Evolutionary conservation across 2,329 filamentous ascomycete genomes (phyloP).

Genomic region (Alternaria atra): DNA sequence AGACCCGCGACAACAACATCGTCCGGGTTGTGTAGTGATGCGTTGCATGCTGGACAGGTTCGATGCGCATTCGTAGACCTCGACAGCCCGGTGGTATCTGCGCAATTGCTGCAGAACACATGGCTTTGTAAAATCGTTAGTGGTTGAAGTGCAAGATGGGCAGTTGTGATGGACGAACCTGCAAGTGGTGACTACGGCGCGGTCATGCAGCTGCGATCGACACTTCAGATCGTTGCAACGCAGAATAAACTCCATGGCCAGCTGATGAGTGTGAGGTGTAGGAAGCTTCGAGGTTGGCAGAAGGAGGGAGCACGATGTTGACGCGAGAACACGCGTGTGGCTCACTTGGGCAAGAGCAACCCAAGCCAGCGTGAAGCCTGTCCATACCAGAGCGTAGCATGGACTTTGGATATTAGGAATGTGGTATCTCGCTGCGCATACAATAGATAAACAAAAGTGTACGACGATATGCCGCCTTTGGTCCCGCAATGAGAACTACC

Average conservation of each 20-base stretch:
- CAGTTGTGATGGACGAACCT: slow-evolving; percentile 63
- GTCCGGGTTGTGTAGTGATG: slow-evolving; percentile 73
- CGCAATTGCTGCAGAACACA: slow-evolving; percentile 83
- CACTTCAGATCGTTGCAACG: slow-evolving; percentile 85
- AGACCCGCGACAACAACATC: slow-evolving; percentile 77
- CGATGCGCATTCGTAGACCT: slow-evolving; percentile 62
- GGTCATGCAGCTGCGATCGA: slow-evolving; percentile 71
- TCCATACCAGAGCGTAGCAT: slow-evolving; percentile 3
- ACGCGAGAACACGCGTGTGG: slow-evolving; percentile 18
- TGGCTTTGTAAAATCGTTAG: slow-evolving; percentile 65
- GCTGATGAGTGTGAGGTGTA: neutral
- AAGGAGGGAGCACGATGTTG: slow-evolving; percentile 10
- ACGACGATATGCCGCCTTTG: neutral
- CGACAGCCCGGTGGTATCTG: slow-evolving; percentile 70
- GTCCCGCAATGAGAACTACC: slow-evolving; percentile 23
- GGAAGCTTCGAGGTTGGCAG: neutral
- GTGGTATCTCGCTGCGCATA: slow-evolving; percentile 35
- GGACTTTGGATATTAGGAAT: slow-evolving; percentile 20
- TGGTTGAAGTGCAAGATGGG: slow-evolving; percentile 16
- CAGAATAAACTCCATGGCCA: slow-evolving; percentile 74
- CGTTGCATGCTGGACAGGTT: slow-evolving; percentile 79
- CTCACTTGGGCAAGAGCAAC: slow-evolving; percentile 25
- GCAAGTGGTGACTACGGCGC: slow-evolving; percentile 88
- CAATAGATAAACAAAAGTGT: slow-evolving; percentile 11
- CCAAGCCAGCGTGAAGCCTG: neutral